Percentiles rank a stretch among this genome's conserved stretches.
These are phyloP conservation scores for Violaceomyces palustris DNA, from an alignment of 1,284 basidiomycete genomes.

Conservation along the genomic window DNA sequence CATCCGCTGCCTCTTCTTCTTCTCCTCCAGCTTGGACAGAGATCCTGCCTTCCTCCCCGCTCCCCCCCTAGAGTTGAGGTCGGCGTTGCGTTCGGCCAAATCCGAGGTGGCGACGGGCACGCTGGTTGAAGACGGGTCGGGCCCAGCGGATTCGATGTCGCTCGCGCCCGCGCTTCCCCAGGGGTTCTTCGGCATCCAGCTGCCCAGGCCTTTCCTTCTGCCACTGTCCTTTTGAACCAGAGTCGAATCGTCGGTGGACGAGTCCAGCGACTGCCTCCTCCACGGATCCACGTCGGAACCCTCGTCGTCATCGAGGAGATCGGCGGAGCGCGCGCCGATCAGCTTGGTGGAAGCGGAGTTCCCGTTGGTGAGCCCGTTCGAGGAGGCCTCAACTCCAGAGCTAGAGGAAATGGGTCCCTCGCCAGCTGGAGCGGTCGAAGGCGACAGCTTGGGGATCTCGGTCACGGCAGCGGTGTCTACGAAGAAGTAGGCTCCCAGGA, in stretches of 20 bases:
- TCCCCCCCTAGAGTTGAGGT: slow-evolving; percentile 18
- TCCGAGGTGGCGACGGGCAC: no score
- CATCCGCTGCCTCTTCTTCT: slow-evolving; percentile 1
- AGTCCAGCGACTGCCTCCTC: no score
- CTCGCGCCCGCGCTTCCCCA: slow-evolving; percentile 27
- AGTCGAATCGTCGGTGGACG: no score
- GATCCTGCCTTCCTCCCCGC: slow-evolving; percentile 14
- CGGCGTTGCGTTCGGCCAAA: slow-evolving; percentile 18
- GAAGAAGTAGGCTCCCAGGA: slow-evolving; percentile 82
- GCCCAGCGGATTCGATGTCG: slow-evolving; percentile 22
- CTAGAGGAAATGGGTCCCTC: no score
- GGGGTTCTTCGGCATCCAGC: slow-evolving; percentile 33
- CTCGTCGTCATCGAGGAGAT: no score
- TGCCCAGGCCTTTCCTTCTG: slow-evolving; percentile 13
- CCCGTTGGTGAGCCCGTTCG: no score
- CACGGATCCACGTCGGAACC: no score
- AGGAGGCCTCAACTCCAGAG: no score
- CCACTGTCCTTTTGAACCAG: slow-evolving; percentile 14
- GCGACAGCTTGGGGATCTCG: slow-evolving; percentile 12
- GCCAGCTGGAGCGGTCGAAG: slow-evolving; percentile 18
- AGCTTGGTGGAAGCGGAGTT: no score
- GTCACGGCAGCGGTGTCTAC: slow-evolving; percentile 21
- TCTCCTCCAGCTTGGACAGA: slow-evolving; percentile 4
- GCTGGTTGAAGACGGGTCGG: no score
- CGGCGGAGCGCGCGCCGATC: no score